phyloP scores from a whole-genome alignment of 768 basidiomycete genomes.

The Tulasnella sp. region DNA sequence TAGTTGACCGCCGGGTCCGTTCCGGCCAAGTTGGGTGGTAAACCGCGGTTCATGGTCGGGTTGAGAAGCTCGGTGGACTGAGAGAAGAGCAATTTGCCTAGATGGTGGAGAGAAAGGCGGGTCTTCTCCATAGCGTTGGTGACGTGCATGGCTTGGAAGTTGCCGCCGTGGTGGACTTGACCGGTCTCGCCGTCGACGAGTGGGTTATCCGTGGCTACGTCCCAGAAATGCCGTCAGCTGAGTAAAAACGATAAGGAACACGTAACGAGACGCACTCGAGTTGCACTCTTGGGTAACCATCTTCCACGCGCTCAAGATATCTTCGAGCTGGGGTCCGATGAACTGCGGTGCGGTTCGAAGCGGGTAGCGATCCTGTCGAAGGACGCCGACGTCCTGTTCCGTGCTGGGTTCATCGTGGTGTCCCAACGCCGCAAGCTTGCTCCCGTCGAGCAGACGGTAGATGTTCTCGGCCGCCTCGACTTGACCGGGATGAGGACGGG shows the following conservation, averaged over 20 bases:
- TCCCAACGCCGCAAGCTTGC: constrained; percentile 47
- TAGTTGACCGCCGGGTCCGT: constrained; percentile 75
- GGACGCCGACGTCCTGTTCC: constrained; percentile 55
- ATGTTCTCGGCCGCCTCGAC: constrained; percentile 64
- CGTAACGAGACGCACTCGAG: constrained; percentile 43
- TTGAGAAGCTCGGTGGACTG: constrained; percentile 65
- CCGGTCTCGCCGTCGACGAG: constrained; percentile 59
- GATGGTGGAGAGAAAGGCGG: constrained; percentile 54
- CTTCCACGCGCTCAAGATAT: constrained; percentile 51
- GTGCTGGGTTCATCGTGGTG: constrained; percentile 65
- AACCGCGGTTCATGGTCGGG: constrained; percentile 71
- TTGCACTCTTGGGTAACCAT: constrained; percentile 68
- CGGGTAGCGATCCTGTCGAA: constrained; percentile 65
- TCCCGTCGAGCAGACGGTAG: constrained; percentile 54
- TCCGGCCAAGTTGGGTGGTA: constrained; percentile 68
- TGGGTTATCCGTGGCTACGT: constrained; percentile 77
- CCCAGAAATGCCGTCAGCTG: neutral
- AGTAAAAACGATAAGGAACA: neutral
- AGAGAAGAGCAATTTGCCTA: constrained; percentile 58
- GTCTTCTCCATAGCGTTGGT: constrained; percentile 85
- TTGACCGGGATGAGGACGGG: constrained; percentile 80
- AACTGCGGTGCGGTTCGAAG: constrained; percentile 72
- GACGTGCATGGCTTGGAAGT: constrained; percentile 82
- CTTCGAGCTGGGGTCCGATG: constrained; percentile 76
- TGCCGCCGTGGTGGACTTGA: constrained; percentile 67